Evolutionary conservation across 2,329 filamentous ascomycete species (phyloP).

Genomic region (Capronia americana): DNA sequence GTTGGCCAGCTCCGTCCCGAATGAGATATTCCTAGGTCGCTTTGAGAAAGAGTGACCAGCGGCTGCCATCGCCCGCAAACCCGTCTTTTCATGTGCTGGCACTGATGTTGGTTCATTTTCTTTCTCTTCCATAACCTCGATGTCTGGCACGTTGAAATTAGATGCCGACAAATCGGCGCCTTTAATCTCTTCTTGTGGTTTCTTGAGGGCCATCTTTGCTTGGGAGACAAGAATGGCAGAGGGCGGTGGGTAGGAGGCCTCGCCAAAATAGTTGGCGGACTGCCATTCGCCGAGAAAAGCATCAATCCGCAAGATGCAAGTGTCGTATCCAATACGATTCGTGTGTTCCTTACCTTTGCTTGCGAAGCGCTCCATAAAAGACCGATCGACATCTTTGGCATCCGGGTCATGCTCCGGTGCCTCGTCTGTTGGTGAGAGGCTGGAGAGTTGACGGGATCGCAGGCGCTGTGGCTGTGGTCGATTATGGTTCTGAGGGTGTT

Average conservation of each 20-base stretch:
- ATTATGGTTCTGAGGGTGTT: constrained; percentile 49
- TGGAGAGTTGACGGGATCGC: constrained; percentile 37
- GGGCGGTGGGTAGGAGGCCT: constrained; percentile 85
- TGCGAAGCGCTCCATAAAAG: constrained; percentile 11
- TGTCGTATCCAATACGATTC: constrained; percentile 33
- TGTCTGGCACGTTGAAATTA: constrained; percentile 24
- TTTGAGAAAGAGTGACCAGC: constrained; percentile 38
- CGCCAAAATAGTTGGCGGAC: constrained; percentile 88
- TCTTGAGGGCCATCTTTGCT: constrained; percentile 85
- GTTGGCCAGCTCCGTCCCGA: constrained; percentile 35
- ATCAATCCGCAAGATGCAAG: constrained; percentile 72
- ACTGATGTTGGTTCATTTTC: constrained; percentile 43
- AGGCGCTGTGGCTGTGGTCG: constrained; percentile 33
- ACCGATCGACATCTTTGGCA: constrained; percentile 11
- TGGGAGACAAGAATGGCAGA: constrained; percentile 85
- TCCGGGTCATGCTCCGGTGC: constrained; percentile 38
- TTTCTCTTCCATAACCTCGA: constrained; percentile 43
- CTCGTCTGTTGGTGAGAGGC: constrained; percentile 24
- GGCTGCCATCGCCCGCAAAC: constrained; percentile 38
- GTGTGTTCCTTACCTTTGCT: constrained; percentile 25
- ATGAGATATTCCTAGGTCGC: constrained; percentile 36
- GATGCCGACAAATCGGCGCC: constrained; percentile 37
- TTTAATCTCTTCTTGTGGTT: constrained; percentile 71
- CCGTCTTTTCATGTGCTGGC: constrained; percentile 40
- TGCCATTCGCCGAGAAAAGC: constrained; percentile 96